A percentile compares a stretch with the other conserved stretches of the same genome.
These are phyloP conservation scores for Trichoderma asperellum DNA, from an alignment of 2,329 filamentous ascomycete species.

Conservation along the genomic window DNA sequence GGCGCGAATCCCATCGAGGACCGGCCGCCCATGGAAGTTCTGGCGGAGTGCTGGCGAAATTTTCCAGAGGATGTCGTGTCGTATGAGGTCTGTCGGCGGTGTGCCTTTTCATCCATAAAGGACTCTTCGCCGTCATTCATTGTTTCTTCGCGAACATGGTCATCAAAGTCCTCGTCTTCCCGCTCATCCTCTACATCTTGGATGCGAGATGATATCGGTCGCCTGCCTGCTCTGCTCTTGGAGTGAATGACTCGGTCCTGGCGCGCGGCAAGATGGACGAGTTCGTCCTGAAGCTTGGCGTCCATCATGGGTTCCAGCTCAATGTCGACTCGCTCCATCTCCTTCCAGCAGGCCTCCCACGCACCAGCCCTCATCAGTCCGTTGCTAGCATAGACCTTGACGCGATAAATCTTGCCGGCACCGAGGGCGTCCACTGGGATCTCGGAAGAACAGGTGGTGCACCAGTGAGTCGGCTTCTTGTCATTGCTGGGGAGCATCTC, in stretches of 20 bases:
- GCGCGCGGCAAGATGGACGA: slow-evolving; percentile 59
- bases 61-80: slow-evolving; percentile 34
- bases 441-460: slow-evolving; percentile 57
- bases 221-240: slow-evolving; percentile 9
- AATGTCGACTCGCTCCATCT: slow-evolving; percentile 98
- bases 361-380: slow-evolving; percentile 89
- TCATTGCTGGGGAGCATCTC: slow-evolving; percentile 35
- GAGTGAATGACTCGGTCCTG: slow-evolving; percentile 47
- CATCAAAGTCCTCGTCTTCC: slow-evolving; percentile 16
- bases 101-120: slow-evolving; percentile 27
- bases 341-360: slow-evolving; percentile 91
- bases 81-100: slow-evolving; percentile 28
- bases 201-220: slow-evolving; percentile 28
- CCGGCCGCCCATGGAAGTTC: not conserved
- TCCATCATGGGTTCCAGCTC: slow-evolving; percentile 80
- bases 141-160: not conserved
- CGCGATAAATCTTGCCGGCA: slow-evolving; percentile 64
- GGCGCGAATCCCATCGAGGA: slow-evolving; percentile 15
- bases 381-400: slow-evolving; percentile 94
- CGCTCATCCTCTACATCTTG: slow-evolving; percentile 38
- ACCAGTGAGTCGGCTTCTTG: slow-evolving; percentile 55
- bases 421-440: slow-evolving; percentile 60
- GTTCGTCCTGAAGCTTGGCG: slow-evolving; percentile 58
- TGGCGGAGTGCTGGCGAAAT: slow-evolving; percentile 30
- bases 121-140: slow-evolving; percentile 19